Base-by-base conservation (phyloP, 345 rosid genomes). In the Lenwebbia sp. region DNA sequence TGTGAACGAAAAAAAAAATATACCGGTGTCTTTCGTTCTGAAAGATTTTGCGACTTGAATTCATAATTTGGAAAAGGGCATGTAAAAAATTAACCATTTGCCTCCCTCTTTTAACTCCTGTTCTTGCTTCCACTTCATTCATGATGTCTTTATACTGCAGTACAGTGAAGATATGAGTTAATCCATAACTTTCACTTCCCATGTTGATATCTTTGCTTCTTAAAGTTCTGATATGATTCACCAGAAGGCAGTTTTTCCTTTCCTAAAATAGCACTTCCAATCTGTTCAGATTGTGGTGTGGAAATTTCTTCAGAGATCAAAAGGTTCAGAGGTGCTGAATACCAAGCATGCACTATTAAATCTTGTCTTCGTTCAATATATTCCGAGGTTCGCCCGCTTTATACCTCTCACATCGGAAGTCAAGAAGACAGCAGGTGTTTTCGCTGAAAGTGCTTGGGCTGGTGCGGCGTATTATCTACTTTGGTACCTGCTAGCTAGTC, bases 401-500 rank as follows among this genome's bases (percentile, higher is more conserved):
- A 70, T 95, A 62, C 99, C 97, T 51, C 87, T 95, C 85, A 94
- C 91, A 82, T 96, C 99, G 53, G 98, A 95, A 83, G 92, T 96
- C 78, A 95, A 96, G 86, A 96, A 94, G 92, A 89, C 95, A 23
- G 96, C 96, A 0, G 99, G 98, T 54, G 96, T 89, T 62, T 95
- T 96, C 49, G 99, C 96, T 57, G 98, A 96, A 57, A 92, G 97
- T 47, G 98, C 96, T 76, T 92, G 93, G 94, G 92, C 92, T 58
- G 97, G 97, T 84, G 98, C 97, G 40, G 97, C 97, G 12, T 95
- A 96, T 89, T 96, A 96, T 85, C 91, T 96, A 70, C 95, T 96
- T 9, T 96, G 99, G 97, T 96, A 95, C 91, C 57, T 96, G 92
- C 95, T 95, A 84, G 94, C 96, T 28, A 94, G 99, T 85, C 99